Base-by-base conservation (phyloP, 495 filamentous ascomycete genomes). In the Podospora comata region DNA sequence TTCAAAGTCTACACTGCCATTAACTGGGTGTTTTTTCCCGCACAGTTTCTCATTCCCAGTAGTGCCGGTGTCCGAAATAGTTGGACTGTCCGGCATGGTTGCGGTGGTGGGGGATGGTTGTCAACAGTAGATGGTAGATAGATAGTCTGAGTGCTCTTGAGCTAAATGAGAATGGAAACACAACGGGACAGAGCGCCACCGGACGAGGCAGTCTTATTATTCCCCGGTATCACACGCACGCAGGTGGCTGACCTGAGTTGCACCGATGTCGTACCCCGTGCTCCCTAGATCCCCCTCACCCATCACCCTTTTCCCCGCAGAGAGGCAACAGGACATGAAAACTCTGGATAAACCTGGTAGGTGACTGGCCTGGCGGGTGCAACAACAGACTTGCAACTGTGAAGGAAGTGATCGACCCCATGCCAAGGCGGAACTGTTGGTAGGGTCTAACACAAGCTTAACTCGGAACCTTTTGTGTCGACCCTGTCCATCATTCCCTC, bases 41-140 rank as follows among this genome's bases (percentile, higher is more conserved):
- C 13, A 48, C 39, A 48, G 13, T 48, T 48, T 15, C 11, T 59
- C 27, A 32, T 4, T 57, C 13, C 68, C 30, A 32, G 19, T 58
- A 27, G 9, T 57, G 57, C 62, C 32, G 56, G 57, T 56, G 23
- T 67, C 61, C 26, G 68, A 67, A 48, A 65, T 32, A 7, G 30
- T 70, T 56, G 53, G 59, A 57, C 60, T 70, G 65, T 70, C 68
- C 32, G 65, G 60, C 68, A 70, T 70, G 55, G 39, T 32, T 64
- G 68, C 48, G 62, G 34, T 20, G 4, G 23, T 32, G 19, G 39
- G 7, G 39, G 28, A n/a, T 20, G 57, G 13, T 11, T 60, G 23
- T 28, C 23, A 26, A 26, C 5, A 32, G 23, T 27, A 23, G 6
- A 16, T 60, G 59, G 23, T 23, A 23, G 15, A 48, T 48, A 48